A percentile compares a stretch with the other conserved stretches of the same genome.
Evolutionary conservation across 2,329 filamentous ascomycete species (phyloP).

Genomic region (Penicillium palitans): DNA sequence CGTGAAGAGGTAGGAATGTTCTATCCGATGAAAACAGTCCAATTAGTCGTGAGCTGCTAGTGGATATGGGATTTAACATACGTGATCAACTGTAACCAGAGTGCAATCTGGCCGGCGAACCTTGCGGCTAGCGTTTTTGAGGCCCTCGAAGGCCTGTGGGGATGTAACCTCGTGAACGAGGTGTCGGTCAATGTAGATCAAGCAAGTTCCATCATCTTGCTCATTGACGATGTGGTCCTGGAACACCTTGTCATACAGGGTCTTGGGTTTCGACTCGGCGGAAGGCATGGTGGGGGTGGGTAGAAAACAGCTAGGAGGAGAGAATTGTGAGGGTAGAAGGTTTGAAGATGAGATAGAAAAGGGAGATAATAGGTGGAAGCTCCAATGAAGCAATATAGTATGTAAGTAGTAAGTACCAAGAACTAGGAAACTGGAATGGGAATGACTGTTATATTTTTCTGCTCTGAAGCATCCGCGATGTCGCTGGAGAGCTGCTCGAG

Average conservation of each 20-base stretch:
- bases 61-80: slow-evolving; percentile 53
- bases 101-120: slow-evolving; percentile 96
- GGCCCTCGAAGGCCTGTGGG: slow-evolving; percentile 95
- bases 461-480: slow-evolving; percentile 32
- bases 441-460: slow-evolving; percentile 29
- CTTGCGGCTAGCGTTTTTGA: slow-evolving; percentile 81
- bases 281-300: slow-evolving; percentile 66
- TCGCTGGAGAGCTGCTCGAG: slow-evolving; percentile 34
- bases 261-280: slow-evolving; percentile 70
- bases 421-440: slow-evolving; percentile 14
- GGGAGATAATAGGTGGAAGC: slow-evolving; percentile 2
- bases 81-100: slow-evolving; percentile 92
- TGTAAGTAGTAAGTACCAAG: slow-evolving; percentile 4
- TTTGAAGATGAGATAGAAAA: not conserved
- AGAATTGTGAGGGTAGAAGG: not conserved
- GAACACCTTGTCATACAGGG: slow-evolving; percentile 97
- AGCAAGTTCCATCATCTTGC: slow-evolving; percentile 86
- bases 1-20: slow-evolving; percentile 91
- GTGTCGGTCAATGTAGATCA: slow-evolving; percentile 95
- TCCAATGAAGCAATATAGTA: slow-evolving; percentile 4
- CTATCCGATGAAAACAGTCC: slow-evolving; percentile 47
- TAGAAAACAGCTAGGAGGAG: slow-evolving; percentile 9
- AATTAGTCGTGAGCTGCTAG: not conserved
- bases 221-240: slow-evolving; percentile 92
- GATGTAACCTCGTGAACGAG: slow-evolving; percentile 98